A percentile compares a stretch with the other conserved stretches of the same genome.
Conservation (phyloP, 1,284 basidiomycete genomes). For the Puccinia horiana region DNA sequence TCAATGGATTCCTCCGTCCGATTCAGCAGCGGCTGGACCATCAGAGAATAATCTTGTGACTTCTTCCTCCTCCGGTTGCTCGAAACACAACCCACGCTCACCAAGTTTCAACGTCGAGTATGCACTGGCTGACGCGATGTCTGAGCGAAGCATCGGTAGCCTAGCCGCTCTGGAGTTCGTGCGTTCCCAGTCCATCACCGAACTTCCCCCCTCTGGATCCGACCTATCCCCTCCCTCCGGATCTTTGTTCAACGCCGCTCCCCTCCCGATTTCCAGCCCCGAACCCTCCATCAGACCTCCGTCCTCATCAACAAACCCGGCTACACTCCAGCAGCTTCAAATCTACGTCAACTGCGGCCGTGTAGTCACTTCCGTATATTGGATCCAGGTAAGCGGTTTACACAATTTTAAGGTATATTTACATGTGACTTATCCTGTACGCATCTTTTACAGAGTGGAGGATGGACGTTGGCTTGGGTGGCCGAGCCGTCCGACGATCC, state of each 20-base stretch:
- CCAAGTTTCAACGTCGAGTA: conserved; percentile 37
- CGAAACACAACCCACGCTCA: conserved; percentile 38
- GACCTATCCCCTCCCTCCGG: not conserved
- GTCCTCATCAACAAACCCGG: not conserved
- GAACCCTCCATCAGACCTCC: not conserved
- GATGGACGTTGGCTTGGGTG: conserved; percentile 30
- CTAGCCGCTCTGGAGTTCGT: not conserved
- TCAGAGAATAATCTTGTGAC: not conserved
- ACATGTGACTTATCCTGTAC: not conserved
- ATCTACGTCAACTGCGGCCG: conserved; percentile 12
- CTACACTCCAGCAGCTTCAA: conserved; percentile 1
- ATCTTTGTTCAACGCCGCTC: not conserved
- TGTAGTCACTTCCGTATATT: not conserved
- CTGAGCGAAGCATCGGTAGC: conserved; percentile 26
- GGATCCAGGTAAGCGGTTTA: conserved; percentile 17
- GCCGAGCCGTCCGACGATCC: not conserved
- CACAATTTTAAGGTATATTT: not conserved
- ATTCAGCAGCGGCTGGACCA: not conserved
- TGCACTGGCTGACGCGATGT: conserved; percentile 48
- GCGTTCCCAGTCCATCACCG: not conserved
- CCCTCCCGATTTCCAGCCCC: not conserved
- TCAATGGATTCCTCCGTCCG: not conserved
- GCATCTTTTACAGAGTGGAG: not conserved
- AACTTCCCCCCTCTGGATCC: not conserved
- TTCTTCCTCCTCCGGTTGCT: not conserved